Percentiles rank a stretch among this genome's conserved stretches.
Conservation (phyloP, 345 rosid genomes). For the Carallia pectinifolia region DNA sequence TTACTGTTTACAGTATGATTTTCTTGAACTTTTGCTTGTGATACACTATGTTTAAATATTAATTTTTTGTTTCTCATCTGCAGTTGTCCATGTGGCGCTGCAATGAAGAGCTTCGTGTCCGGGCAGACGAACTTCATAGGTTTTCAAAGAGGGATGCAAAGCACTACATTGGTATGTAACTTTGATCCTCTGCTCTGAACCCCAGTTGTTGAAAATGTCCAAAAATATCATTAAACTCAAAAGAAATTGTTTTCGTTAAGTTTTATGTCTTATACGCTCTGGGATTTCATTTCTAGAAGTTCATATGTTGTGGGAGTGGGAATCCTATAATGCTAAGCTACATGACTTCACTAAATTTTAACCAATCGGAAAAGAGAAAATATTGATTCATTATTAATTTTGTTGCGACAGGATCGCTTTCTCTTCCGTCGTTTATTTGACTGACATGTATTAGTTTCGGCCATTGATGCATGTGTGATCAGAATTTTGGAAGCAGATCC, state of each 20-base stretch:
- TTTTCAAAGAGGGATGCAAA: conserved; percentile 87
- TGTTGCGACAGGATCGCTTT: background rate
- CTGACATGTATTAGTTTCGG: background rate
- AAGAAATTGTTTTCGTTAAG: background rate
- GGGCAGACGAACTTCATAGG: conserved; percentile 71
- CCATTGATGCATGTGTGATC: background rate
- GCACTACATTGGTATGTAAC: conserved; percentile 79
- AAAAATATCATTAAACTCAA: background rate
- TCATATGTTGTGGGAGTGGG: background rate
- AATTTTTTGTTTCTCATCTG: background rate
- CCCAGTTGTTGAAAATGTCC: background rate
- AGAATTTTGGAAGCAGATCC: conserved; percentile 96
- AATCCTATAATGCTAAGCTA: background rate
- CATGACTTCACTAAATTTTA: background rate
- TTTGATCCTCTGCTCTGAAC: background rate
- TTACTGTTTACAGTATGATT: conserved; percentile 4
- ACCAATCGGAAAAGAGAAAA: background rate
- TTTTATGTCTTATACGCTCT: background rate
- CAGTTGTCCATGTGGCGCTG: conserved; percentile 99
- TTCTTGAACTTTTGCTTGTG: background rate
- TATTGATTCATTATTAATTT: conserved; percentile 5
- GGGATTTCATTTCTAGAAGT: background rate
- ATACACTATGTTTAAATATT: background rate
- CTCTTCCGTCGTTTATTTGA: no score
- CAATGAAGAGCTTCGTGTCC: conserved; percentile 81